These are phyloP conservation scores for Tubosaeta sp. DNA, from an alignment of 768 basidiomycete species.

Conservation along the genomic window DNA sequence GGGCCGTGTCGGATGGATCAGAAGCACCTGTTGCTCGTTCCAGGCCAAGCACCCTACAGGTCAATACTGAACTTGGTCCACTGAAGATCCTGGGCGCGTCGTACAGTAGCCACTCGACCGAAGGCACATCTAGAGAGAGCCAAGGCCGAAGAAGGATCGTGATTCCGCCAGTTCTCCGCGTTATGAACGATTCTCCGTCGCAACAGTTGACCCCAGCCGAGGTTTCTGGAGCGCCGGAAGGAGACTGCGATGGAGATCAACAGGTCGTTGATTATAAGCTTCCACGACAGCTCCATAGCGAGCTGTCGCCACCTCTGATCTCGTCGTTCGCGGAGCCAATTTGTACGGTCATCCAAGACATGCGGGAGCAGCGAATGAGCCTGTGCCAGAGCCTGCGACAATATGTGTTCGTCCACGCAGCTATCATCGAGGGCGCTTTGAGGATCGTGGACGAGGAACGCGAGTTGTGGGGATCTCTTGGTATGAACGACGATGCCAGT, in stretches of 20 bases:
- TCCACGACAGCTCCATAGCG: slow-evolving; percentile 56
- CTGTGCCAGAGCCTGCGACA: slow-evolving; percentile 92
- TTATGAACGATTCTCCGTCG: background rate
- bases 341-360: slow-evolving; percentile 79
- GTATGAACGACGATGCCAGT: slow-evolving; percentile 20
- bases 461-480: slow-evolving; percentile 30
- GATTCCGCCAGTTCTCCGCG: background rate
- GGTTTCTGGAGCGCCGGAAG: slow-evolving; percentile 2
- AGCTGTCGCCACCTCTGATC: slow-evolving; percentile 52
- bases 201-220: background rate
- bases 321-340: slow-evolving; percentile 73
- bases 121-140: background rate
- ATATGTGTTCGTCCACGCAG: slow-evolving; percentile 90
- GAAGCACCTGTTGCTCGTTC: background rate
- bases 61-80: slow-evolving; percentile 1
- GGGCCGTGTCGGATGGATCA: slow-evolving; percentile 4
- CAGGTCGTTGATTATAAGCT: slow-evolving; percentile 51
- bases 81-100: background rate
- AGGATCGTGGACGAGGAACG: slow-evolving; percentile 72
- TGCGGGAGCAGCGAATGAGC: slow-evolving; percentile 96
- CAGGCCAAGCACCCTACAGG: background rate
- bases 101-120: background rate
- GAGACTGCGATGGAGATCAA: slow-evolving; percentile 8
- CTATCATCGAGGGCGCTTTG: slow-evolving; percentile 76
- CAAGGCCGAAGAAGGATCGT: slow-evolving; percentile 1